phyloP scores from a whole-genome alignment of 2,329 filamentous ascomycete genomes.

The Apiospora malaysiana region DNA sequence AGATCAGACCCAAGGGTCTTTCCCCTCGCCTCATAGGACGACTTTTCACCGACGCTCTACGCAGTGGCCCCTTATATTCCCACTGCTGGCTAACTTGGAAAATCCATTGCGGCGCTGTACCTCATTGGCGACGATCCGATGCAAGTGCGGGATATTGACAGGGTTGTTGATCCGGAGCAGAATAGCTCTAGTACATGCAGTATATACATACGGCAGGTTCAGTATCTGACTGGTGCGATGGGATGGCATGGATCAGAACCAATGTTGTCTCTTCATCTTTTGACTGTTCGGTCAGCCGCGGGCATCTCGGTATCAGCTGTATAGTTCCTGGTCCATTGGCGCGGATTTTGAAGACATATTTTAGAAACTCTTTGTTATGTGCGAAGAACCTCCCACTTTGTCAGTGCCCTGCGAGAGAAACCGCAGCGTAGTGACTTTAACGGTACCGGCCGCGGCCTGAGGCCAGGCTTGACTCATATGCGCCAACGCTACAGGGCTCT shows the following conservation, averaged over 20 bases:
- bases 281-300: background rate
- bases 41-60: background rate
- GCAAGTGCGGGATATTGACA: conserved; percentile 20
- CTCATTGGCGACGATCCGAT: conserved; percentile 19
- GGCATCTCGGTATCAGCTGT: no score
- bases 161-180: conserved; percentile 15
- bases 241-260: background rate
- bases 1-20: background rate
- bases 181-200: background rate
- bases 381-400: background rate
- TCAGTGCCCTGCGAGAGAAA: background rate
- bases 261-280: background rate
- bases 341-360: background rate
- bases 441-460: background rate
- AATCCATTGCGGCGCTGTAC: background rate
- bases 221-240: background rate
- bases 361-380: background rate
- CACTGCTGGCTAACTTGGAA: background rate
- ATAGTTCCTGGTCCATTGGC: background rate
- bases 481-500: conserved; percentile 1
- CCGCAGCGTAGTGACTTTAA: background rate
- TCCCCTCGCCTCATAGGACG: background rate
- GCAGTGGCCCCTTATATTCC: background rate
- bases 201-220: background rate
- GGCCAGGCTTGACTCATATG: background rate